These are phyloP conservation scores for Fusarium penzigii DNA, from an alignment of 2,329 filamentous ascomycete genomes.

Conservation along the genomic window DNA sequence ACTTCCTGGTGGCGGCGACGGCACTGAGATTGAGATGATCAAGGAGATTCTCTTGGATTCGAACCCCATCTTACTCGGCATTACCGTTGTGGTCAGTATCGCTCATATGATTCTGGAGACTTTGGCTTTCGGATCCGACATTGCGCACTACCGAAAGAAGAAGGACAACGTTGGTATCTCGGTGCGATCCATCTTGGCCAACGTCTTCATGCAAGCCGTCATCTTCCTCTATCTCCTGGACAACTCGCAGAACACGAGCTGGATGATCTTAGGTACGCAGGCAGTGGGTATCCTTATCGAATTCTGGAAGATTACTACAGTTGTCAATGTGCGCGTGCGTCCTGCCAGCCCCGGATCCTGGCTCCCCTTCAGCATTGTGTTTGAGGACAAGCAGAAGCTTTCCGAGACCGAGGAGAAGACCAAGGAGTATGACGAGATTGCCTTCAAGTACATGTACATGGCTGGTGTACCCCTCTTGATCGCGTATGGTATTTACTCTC, in stretches of 20 bases:
- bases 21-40: conserved; percentile 93
- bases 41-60: conserved; percentile 95
- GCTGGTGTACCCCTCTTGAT: conserved; percentile 84
- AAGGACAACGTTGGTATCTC: conserved; percentile 98
- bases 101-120: conserved; percentile 95
- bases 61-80: conserved; percentile 84
- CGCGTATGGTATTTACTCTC: conserved; percentile 87
- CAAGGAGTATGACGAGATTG: conserved; percentile 96
- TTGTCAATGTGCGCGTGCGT: conserved; percentile 84
- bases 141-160: conserved; percentile 98
- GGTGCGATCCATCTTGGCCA: conserved; percentile 91
- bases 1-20: conserved; percentile 78
- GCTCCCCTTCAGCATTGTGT: conserved; percentile 77
- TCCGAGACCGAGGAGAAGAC: conserved; percentile 96
- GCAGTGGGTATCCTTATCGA: conserved; percentile 73
- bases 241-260: conserved; percentile 96
- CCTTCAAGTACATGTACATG: conserved; percentile 96
- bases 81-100: conserved; percentile 82
- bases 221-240: conserved; percentile 97
- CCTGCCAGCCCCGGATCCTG: conserved; percentile 66
- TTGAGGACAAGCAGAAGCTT: conserved; percentile 97
- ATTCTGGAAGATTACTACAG: conserved; percentile 94
- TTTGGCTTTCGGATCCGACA: conserved; percentile 95
- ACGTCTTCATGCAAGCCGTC: conserved; percentile 94
- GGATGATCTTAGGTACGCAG: conserved; percentile 97